These are phyloP conservation scores for Starmerella apis DNA, from an alignment of 805 yeast genomes.

Conservation along the genomic window DNA sequence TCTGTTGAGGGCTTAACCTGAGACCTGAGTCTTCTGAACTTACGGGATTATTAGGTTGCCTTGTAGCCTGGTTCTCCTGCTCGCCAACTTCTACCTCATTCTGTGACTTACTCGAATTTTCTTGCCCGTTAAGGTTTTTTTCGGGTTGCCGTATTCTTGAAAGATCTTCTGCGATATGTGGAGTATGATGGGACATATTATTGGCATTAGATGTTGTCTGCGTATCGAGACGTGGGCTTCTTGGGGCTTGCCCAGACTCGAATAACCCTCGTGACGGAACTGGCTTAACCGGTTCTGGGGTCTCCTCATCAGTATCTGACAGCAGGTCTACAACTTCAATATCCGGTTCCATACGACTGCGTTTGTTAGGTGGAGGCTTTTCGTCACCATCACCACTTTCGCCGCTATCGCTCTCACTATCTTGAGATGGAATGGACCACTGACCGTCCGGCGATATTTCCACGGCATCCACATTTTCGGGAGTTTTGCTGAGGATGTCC, in stretches of 20 bases:
- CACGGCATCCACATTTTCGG: constrained; percentile 51
- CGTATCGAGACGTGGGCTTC: not conserved
- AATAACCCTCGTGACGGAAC: not conserved
- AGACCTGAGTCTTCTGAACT: too few relatives aligned
- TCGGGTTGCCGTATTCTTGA: too few relatives aligned
- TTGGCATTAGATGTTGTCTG: not conserved
- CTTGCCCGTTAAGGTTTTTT: too few relatives aligned
- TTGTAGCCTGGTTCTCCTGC: too few relatives aligned
- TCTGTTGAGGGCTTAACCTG: too few relatives aligned
- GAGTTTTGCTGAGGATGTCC: constrained; percentile 48
- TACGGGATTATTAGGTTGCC: too few relatives aligned
- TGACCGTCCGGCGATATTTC: constrained; percentile 60
- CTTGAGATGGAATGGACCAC: constrained; percentile 41
- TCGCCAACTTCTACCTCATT: too few relatives aligned
- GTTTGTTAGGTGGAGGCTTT: not conserved
- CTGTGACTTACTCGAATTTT: too few relatives aligned
- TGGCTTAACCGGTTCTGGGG: constrained; percentile 1
- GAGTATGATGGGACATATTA: not conserved
- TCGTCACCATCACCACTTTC: constrained; percentile 11
- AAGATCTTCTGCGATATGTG: not conserved
- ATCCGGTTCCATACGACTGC: not conserved
- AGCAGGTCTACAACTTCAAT: constrained; percentile 16
- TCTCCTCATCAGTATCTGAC: constrained; percentile 18
- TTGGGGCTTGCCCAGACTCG: not conserved
- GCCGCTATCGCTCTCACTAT: constrained; percentile 14